Base-by-base conservation (phyloP, 2,329 filamentous ascomycete genomes). In the Harringtonia lauricola region DNA sequence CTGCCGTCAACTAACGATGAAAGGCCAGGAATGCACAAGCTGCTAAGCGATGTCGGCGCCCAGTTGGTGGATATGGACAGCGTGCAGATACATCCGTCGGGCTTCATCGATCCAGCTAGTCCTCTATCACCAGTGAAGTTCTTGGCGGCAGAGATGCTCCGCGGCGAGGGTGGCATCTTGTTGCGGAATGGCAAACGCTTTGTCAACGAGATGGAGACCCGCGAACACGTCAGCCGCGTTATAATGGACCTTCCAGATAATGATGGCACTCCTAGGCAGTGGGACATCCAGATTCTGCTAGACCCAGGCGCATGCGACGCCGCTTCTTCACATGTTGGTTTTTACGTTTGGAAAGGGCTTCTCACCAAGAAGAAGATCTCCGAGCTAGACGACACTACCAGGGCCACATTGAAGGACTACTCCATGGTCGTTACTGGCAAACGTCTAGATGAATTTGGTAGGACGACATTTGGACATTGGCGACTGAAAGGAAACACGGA, bases 41-140 rank as follows among this genome's bases (percentile, higher is more conserved):
- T 51, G 9, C 34, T 50, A 58, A 96, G 92, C 54, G 81, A 78
- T 52, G 94, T 96, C 62, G 92, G 92, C 54, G 92, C 90, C 55
- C 94, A 96, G 60, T 90, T 86, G 52, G 95, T 98, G 55, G 92
- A 98, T 64, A 90, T 98, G 87, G 92, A 98, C 77, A 96, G 95
- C 75, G 90, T 98, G 53, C 92, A 98, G 71, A 89, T 98, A 36
- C 92, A 98, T 68, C 92, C 92, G 38, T 98, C 92, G 43, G 92
- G 92, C 74, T 79, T 98, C 30, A 84, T 98, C 36, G 92, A 96
- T 67, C 90, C 92, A 63, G 96, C 96, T 74, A 90, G 95, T 61
- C 90, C 92, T 46, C 79, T 72, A 39, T 92, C 88, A 56, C 96
- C 96, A 76, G 94, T 88, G 78, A 98, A 98, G 77, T 96, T 96